Base-by-base conservation (phyloP, 116 monocot genomes). In the Iris pallida region DNA sequence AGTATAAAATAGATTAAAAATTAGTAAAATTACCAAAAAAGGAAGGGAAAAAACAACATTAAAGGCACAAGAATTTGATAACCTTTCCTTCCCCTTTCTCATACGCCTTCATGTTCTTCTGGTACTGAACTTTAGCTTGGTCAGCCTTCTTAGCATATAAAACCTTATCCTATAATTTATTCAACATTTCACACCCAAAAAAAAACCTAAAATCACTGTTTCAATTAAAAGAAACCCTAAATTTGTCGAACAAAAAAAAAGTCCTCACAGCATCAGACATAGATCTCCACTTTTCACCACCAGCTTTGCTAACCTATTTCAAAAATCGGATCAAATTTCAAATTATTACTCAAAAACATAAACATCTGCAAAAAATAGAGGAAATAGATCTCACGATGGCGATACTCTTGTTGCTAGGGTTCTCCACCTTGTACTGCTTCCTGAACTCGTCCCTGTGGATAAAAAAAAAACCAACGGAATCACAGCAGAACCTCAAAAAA, bases 261-360 rank as follows among this genome's bases (percentile, higher is more conserved):
- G 47, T 0, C 20, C 89, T 58, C 57, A 89, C 85, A 40, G 85
- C 53, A 0, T 86, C 86, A 12, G 83, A 76, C 80, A 90, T 48
- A 9, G 75, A 60, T 68, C 78, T 90, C 90, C 86, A 90, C 63
- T 73, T 80, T 7, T 72, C 90, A 18, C 90, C 90, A 56, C 83
- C 86, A 64, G 90, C 90, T 76, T 90, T 90, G 19, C 78, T 61
- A 16, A 89, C 82, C 85, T 89, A 59, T 7, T 59, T 1, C 47
- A 8, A 6, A 2, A 51, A 40, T 71, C 42, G n/a, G 11, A 14
- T 56, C 1, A n/a, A 6, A 56, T 16, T 16, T 30, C 0, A 30
- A 30, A 56, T 15, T 56, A 10, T 52, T 8, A 5, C 8, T 1
- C 14, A 10, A 52, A 14, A 52, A 52, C 51, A 52, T 7, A 7